phyloP scores from a whole-genome alignment of 805 yeast genomes.

The Suhomyces vadensis region DNA sequence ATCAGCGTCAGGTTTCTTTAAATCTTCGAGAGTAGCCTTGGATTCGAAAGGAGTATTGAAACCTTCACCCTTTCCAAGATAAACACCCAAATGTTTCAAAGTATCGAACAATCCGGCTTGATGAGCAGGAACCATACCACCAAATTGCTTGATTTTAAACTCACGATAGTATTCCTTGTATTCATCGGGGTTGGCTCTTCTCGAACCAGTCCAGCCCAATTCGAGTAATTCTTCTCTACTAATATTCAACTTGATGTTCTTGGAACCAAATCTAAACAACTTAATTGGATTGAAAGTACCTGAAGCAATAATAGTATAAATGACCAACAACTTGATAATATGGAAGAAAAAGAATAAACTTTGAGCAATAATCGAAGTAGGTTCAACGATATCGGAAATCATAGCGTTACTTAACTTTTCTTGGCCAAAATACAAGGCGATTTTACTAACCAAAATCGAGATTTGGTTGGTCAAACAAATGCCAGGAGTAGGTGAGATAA shows the following conservation, averaged over 20 bases:
- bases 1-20: constrained; percentile 29
- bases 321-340: constrained; percentile 54
- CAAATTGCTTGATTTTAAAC: constrained; percentile 60
- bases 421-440: constrained; percentile 37
- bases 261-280: constrained; percentile 31
- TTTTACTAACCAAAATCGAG: constrained; percentile 21
- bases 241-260: constrained; percentile 31
- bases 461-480: constrained; percentile 69
- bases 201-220: constrained; percentile 96
- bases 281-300: constrained; percentile 78
- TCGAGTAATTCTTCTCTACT: constrained; percentile 56
- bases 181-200: constrained; percentile 66
- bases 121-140: constrained; percentile 77
- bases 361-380: constrained; percentile 51
- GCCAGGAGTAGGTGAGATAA: constrained; percentile 90
- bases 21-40: constrained; percentile 36
- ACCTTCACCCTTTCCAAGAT: constrained; percentile 80
- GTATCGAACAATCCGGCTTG: constrained; percentile 65
- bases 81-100: constrained; percentile 59
- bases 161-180: constrained; percentile 72
- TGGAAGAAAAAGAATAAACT: constrained; percentile 73
- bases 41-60: constrained; percentile 57
- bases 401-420: constrained; percentile 47
- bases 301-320: constrained; percentile 58
- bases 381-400: constrained; percentile 47